Conservation (phyloP, 495 filamentous ascomycete genomes). For the Lasiosphaeria miniovina region DNA sequence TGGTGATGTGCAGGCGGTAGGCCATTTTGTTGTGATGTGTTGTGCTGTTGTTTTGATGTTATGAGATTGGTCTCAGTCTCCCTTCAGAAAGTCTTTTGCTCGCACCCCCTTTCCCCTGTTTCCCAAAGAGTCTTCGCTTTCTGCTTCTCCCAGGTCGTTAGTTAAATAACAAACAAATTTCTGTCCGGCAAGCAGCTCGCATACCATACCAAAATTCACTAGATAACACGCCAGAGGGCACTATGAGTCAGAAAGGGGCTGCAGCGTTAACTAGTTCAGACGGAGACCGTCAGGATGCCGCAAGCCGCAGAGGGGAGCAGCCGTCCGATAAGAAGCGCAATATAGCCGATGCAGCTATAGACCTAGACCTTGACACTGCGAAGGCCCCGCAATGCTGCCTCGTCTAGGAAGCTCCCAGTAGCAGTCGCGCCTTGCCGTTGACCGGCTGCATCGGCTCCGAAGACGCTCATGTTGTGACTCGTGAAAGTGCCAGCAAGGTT, state of each 20-base stretch:
- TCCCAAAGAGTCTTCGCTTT: too few relatives aligned
- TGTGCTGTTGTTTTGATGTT: neutral
- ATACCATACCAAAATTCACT: too few relatives aligned
- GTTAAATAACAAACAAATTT: too few relatives aligned
- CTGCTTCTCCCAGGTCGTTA: too few relatives aligned
- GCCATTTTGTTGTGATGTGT: conserved; percentile 9
- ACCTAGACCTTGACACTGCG: neutral
- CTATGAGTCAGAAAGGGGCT: too few relatives aligned
- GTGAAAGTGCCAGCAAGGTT: neutral
- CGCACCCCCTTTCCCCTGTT: too few relatives aligned
- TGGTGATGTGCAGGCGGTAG: conserved; percentile 33
- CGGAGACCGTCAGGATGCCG: too few relatives aligned
- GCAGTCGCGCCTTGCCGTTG: conserved; percentile 11
- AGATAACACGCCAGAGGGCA: too few relatives aligned
- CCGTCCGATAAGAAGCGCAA: neutral
- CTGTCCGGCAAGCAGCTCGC: too few relatives aligned
- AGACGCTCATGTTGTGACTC: neutral
- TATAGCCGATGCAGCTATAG: neutral
- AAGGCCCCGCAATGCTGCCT: conserved; percentile 7
- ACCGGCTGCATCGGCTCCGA: conserved; percentile 5
- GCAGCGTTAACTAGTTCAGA: too few relatives aligned
- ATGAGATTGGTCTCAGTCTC: neutral
- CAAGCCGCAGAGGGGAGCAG: neutral
- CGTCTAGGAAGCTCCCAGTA: conserved; percentile 7
- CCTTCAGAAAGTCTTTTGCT: neutral